phyloP scores from a whole-genome alignment of 2,329 filamentous ascomycete genomes.

The Cercospora sojina region DNA sequence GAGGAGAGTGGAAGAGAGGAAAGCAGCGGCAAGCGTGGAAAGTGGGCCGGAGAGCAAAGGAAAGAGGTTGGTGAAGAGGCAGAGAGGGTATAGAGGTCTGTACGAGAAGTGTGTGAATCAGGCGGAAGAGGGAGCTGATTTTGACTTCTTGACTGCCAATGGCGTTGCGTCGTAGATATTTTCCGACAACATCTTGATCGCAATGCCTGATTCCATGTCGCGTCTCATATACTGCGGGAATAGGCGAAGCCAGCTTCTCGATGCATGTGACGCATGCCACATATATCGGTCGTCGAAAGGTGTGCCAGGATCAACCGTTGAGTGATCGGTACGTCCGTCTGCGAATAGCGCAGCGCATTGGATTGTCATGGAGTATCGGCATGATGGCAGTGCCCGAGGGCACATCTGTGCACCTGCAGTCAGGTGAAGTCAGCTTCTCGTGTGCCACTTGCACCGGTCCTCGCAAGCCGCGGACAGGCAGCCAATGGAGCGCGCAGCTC shows the following conservation, averaged over 20 bases:
- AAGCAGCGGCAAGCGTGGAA: slow-evolving; percentile 24
- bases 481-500: neutral
- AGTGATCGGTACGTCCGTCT: neutral
- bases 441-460: neutral
- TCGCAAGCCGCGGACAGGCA: neutral
- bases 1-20: slow-evolving; percentile 39
- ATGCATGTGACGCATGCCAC: neutral
- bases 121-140: slow-evolving; percentile 60
- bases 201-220: neutral
- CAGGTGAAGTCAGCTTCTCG: neutral
- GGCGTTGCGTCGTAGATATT: slow-evolving; percentile 3
- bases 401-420: too few relatives aligned
- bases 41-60: slow-evolving; percentile 24
- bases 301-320: neutral
- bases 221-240: neutral
- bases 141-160: slow-evolving; percentile 56
- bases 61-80: slow-evolving; percentile 33
- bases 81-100: slow-evolving; percentile 59
- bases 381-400: too few relatives aligned
- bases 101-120: slow-evolving; percentile 62
- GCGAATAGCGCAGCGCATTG: too few relatives aligned
- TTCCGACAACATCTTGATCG: too few relatives aligned
- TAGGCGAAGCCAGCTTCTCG: neutral
- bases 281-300: neutral
- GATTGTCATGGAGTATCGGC: too few relatives aligned